Conservation (phyloP, 1,284 basidiomycete genomes). For the Cutaneotrichosporon sp. region DNA sequence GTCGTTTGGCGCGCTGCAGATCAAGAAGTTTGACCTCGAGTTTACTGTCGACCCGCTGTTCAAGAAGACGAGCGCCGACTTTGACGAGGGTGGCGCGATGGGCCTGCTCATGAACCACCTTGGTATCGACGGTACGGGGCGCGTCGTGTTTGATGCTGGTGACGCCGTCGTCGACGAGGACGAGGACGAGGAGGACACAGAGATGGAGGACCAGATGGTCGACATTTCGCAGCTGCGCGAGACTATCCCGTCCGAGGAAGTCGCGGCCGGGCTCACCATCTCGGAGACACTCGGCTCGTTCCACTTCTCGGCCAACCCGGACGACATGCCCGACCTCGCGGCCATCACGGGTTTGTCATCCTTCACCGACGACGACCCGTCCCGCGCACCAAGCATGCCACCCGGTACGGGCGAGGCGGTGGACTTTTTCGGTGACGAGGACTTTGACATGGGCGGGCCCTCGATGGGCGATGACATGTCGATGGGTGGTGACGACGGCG, state of each 20-base stretch:
- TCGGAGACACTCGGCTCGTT: constrained; percentile 74
- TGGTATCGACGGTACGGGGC: constrained; percentile 72
- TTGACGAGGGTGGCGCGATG: constrained; percentile 95
- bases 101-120: constrained; percentile 92
- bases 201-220: constrained; percentile 39
- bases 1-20: constrained; percentile 69
- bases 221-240: constrained; percentile 61
- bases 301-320: constrained; percentile 64
- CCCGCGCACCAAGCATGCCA: constrained; percentile 5
- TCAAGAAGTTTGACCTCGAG: constrained; percentile 90
- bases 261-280: constrained; percentile 64
- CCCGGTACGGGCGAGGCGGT: constrained; percentile 25
- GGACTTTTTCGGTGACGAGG: constrained; percentile 55
- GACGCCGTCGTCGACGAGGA: constrained; percentile 71
- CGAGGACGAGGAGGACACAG: constrained; percentile 61
- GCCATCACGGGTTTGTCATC: constrained; percentile 30
- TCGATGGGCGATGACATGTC: constrained; percentile 39
- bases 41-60: constrained; percentile 96
- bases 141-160: constrained; percentile 93
- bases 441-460: constrained; percentile 64
- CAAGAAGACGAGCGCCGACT: constrained; percentile 96
- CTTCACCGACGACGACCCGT: constrained; percentile 18
- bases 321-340: constrained; percentile 49
- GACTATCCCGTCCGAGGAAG: constrained; percentile 64
- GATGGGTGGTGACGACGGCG: constrained; percentile 46